Conservation (phyloP, 228 moss, liverwort and hornwort genomes). For the Sphagnum magellanicum region DNA sequence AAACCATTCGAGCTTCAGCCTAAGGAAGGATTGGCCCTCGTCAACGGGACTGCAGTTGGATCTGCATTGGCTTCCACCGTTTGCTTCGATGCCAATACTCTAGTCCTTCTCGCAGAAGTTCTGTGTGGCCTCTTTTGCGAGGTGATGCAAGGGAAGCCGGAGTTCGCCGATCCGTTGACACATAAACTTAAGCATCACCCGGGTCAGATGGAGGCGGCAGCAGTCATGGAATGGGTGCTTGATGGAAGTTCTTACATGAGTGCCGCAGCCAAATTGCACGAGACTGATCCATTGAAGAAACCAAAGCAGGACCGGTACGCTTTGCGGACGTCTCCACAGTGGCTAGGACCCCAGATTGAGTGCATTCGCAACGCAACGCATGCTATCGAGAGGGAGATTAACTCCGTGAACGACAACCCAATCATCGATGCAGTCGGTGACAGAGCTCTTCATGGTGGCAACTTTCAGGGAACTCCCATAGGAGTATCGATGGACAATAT, state of each 20-base stretch:
- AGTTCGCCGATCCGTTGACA: conserved; percentile 20
- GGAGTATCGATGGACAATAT: conserved; percentile 25
- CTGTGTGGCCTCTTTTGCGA: conserved; percentile 17
- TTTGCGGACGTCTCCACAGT: conserved; percentile 11
- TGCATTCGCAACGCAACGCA: no score
- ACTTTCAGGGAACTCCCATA: conserved; percentile 18
- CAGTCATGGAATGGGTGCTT: conserved; percentile 24
- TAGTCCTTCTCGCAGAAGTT: conserved; percentile 8
- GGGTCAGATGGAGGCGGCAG: conserved; percentile 25
- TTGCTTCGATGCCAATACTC: conserved; percentile 19
- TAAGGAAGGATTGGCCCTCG: not conserved
- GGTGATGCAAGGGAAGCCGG: conserved; percentile 19
- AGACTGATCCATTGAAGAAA: conserved; percentile 24
- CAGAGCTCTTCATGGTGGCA: conserved; percentile 17
- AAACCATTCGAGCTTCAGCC: conserved; percentile 7
- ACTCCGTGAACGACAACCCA: conserved; percentile 29
- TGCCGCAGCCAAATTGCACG: conserved; percentile 22
- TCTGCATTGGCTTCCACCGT: conserved; percentile 22
- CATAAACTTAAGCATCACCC: conserved; percentile 26
- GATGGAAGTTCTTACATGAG: conserved; percentile 24
- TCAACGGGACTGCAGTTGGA: conserved; percentile 7
- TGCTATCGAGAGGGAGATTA: conserved; percentile 13
- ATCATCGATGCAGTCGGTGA: conserved; percentile 16
- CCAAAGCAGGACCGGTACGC: conserved; percentile 27
- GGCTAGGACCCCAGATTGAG: conserved; percentile 11